Evolutionary conservation across 179 eudicot genomes (phyloP), one percentile per base, ranked within the genome.

Genomic region (Beta macrorhiza): DNA sequence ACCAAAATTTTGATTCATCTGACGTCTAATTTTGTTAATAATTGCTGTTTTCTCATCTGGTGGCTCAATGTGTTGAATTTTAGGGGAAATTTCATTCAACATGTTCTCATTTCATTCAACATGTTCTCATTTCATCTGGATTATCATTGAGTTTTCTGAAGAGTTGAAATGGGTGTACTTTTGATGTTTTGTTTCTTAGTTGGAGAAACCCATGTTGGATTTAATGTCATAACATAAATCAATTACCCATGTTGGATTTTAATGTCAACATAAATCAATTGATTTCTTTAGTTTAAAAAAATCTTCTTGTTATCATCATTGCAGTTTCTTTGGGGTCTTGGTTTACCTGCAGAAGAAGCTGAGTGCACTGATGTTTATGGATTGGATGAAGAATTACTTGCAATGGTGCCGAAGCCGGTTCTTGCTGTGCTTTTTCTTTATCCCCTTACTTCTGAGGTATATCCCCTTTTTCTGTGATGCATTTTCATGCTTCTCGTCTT

Each of bases 331-430:
- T 94, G 93, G 93, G 96, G 99, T 53, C 98, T 94, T 47, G 99
- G 98, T 78, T 88, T 96, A 71, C 86, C 87, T 7, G 91, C 87
- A 72, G 86, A 85, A 7, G 97, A 91, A 87, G 97, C 89, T 49
- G 99, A 92, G 84, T 96, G 98, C 90, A 77, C 82, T 80, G 99
- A 96, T 90, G 99, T 96, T 29, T 96, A 92, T 84, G 98, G 99
- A 5, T 82, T 96, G 81, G 97, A 96, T 63, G 94, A 90, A 44
- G 99, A 94, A 70, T 88, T 96, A 58, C 87, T 96, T 73, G 97
- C 82, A 83, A 96, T 96, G 96, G 97, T 94, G 67, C 97, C 98
- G 5, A 87, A 91, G 89, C 99, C 97, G 2, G 98, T 96, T 42
- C 93, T 96, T 44, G 98, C 99, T 0, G 98, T 96, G 79, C 86